A percentile compares a stretch with the other conserved stretches of the same genome.
Conservation (phyloP, 2,329 filamentous ascomycete genomes). For the Calonectria pseudoturangicola region DNA sequence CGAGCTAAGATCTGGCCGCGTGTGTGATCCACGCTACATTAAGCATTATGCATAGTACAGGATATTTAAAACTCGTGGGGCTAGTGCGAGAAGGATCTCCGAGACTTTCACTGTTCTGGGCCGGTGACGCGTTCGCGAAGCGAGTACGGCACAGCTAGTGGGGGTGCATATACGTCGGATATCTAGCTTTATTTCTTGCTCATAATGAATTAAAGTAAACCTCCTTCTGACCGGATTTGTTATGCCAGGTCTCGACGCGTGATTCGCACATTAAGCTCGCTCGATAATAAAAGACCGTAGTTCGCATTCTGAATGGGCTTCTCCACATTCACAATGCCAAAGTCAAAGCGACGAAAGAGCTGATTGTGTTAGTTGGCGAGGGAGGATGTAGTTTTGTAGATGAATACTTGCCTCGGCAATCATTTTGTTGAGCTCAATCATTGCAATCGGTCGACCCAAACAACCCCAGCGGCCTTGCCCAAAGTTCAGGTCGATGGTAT, state of each 20-base stretch:
- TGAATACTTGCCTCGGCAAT: slow-evolving; percentile 27
- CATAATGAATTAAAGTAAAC: background rate
- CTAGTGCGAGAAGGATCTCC: background rate
- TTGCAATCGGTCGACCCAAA: slow-evolving; percentile 27
- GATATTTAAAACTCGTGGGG: background rate
- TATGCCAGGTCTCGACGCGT: background rate
- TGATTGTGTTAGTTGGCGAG: background rate
- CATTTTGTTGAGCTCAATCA: slow-evolving; percentile 38
- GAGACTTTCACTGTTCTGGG: background rate
- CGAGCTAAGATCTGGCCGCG: background rate
- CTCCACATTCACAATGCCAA: slow-evolving; percentile 16
- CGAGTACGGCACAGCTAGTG: background rate
- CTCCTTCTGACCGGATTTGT: background rate
- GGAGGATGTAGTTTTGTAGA: background rate
- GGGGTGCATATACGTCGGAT: background rate
- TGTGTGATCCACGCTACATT: slow-evolving; percentile 2
- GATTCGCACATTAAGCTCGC: slow-evolving; percentile 20
- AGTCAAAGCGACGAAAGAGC: slow-evolving; percentile 28
- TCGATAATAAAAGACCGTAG: background rate
- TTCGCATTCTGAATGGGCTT: background rate
- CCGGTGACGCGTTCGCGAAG: background rate
- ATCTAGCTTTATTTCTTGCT: background rate
- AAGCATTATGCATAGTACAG: slow-evolving; percentile 2
- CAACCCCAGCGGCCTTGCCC: slow-evolving; percentile 33
- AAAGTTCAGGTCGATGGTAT: slow-evolving; percentile 30